Conservation (phyloP, 805 yeast genomes). For the Metschnikowia matae region DNA sequence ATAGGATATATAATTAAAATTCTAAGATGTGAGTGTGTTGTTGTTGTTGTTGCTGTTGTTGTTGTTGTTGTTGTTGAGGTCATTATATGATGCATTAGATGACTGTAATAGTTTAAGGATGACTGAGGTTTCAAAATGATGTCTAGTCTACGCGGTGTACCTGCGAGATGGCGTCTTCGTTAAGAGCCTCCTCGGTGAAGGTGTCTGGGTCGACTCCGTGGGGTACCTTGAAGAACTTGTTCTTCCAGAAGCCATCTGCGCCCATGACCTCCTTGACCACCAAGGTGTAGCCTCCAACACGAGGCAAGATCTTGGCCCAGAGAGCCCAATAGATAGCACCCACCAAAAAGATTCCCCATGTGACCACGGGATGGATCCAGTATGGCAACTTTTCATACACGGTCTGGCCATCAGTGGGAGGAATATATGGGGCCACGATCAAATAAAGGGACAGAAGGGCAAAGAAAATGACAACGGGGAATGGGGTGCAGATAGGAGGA, state of each 20-base stretch:
- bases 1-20: too few relatives aligned
- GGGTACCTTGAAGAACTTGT: conserved; percentile 44
- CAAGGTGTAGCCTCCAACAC: conserved; percentile 48
- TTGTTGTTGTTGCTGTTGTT: too few relatives aligned
- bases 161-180: conserved; percentile 13
- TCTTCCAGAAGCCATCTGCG: conserved; percentile 71
- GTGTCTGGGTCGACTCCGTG: conserved; percentile 14
- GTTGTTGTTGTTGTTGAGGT: too few relatives aligned
- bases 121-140: too few relatives aligned
- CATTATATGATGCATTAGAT: too few relatives aligned
- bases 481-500: conserved; percentile 66
- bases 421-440: conserved; percentile 73
- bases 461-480: conserved; percentile 62
- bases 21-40: too few relatives aligned
- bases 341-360: conserved; percentile 67
- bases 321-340: conserved; percentile 66
- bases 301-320: conserved; percentile 60
- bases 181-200: conserved; percentile 16
- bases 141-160: not conserved
- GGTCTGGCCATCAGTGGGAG: conserved; percentile 62
- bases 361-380: conserved; percentile 77
- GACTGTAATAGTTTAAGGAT: too few relatives aligned
- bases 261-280: conserved; percentile 53
- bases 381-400: conserved; percentile 72
- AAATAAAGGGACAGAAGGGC: conserved; percentile 61